A percentile compares a stretch with the other conserved stretches of the same genome.
Conservation (phyloP, 208 protist species). For the Acanthamoeba rhysodes region DNA sequence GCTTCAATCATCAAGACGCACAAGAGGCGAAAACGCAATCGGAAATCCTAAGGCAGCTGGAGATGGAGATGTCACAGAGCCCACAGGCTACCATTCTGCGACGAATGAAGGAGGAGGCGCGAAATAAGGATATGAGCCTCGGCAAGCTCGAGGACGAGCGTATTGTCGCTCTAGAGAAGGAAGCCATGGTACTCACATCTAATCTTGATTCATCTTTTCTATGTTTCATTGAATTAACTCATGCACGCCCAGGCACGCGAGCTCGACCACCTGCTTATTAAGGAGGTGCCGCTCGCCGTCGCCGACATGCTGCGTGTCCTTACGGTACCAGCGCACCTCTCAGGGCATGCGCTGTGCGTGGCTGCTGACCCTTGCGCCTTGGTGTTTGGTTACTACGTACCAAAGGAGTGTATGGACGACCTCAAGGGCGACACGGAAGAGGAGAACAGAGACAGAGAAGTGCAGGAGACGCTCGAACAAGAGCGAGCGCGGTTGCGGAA, state of each 20-base stretch:
- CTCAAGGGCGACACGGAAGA: background rate
- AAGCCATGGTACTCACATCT: background rate
- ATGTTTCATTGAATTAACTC: background rate
- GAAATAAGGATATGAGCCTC: background rate
- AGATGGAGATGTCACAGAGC: slow-evolving; percentile 14
- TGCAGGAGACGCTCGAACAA: background rate
- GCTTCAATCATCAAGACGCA: background rate
- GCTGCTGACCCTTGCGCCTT: background rate
- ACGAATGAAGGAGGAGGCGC: background rate
- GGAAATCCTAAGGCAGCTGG: background rate
- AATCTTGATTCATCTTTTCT: background rate
- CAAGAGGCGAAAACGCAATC: background rate
- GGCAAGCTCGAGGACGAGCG: background rate
- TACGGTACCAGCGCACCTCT: background rate
- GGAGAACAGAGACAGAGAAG: background rate
- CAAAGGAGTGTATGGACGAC: background rate
- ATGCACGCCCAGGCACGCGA: background rate
- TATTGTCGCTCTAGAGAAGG: background rate
- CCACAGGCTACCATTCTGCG: background rate
- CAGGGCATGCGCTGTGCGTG: background rate
- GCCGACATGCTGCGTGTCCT: background rate
- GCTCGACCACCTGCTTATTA: background rate
- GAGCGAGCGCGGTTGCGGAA: background rate
- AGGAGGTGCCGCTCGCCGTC: background rate
- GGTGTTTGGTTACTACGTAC: background rate